Evolutionary conservation across 2,329 filamentous ascomycete genomes (phyloP), one percentile per base, ranked within the genome.

Genomic region (Cytospora piceicola): DNA sequence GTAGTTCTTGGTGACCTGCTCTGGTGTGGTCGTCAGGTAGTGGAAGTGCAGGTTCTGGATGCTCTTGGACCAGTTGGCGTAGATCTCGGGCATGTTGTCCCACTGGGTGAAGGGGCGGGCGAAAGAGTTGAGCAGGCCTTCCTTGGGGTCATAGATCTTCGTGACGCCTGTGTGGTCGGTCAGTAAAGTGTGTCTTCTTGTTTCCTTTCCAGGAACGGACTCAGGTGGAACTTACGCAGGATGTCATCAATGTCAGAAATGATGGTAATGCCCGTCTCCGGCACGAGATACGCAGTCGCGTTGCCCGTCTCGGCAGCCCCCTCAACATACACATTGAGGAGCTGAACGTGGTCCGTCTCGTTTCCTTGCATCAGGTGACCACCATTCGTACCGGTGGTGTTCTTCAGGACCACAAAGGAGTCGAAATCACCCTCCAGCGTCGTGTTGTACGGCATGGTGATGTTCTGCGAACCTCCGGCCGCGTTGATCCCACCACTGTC

Each of bases 161-260:
- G 91, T 94, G 1, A 93, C 79, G n/a, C 63, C 63, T 64, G 8
- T 17, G 49, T 17, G 12, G n/a, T 11, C 29, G 22, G 62, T 67
- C 3, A 67, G 58, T 42, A 52, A 32, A 11, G 3, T 14, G 4
- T 4, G 1, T 5, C 20, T 24, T 49, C n/a, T 15, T 9, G 3
- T 9, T 56, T 2, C 20, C 8, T 12, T n/a, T n/a, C 24, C 27
- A n/a, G 2, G 5, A 32, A n/a, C 2, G n/a, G 1, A 11, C 32
- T 34, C 32, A 9, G 8, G 17, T 49, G n/a, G 6, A 56, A 56
- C 63, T 64, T 27, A n/a, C 91, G 87, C 0, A 93, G 83, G 65
- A 93, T 92, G 72, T 94, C 91, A 70, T 93, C 91, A 68, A 94
- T 91, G 72, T 94, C 91, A 1, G 88, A 91, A 70, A 94, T 80